Evolutionary conservation across 2,329 filamentous ascomycete species (phyloP), one percentile per base, ranked within the genome.

Genomic region (Diaporthe velutina): DNA sequence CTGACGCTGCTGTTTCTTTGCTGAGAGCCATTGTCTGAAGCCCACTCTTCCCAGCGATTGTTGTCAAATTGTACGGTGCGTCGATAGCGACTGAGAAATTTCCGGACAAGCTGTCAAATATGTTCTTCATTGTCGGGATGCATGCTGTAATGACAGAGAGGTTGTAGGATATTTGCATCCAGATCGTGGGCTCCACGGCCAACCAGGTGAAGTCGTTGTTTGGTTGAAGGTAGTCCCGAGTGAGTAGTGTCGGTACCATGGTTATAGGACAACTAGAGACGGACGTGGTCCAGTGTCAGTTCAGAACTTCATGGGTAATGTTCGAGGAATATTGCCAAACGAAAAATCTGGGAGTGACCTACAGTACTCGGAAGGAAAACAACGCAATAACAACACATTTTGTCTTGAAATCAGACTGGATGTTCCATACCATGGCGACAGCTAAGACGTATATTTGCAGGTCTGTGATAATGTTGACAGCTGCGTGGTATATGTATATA

Each of bases 31-130:
- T 71, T 19, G 50, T 25, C 38, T 28, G 42, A 13, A 38, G 38
- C 25, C 68, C 17, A 30, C 50, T 70, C 52, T 70, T 70, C 6
- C 42, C 25, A 19, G 22, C 22, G 3, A 28, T n/a, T 9, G 8
- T 60, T 12, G 30, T 25, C 22, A 73, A 33, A 3, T 70, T 52
- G 61, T 76, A 77, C 1, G 75, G 73, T 19, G 67, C 73, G 33
- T 75, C 55, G 2, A 75, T 68, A 28, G 75, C 70, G 30, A 60
- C 60, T 35, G 35, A 33, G 28, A 50, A 73, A 45, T 42, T 38
- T 38, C 76, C 68, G 12, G 57, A 33, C 42, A 77, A 54, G 35
- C 71, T 76, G 57, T 78, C 74, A 48, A 78, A 64, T 25, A 25
- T 50, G 48, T 50, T 50, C n/a, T 50, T 50, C 48, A 50, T 50